These are phyloP conservation scores for Penicillium sp. DNA, from an alignment of 2,329 filamentous ascomycete species.

Conservation along the genomic window DNA sequence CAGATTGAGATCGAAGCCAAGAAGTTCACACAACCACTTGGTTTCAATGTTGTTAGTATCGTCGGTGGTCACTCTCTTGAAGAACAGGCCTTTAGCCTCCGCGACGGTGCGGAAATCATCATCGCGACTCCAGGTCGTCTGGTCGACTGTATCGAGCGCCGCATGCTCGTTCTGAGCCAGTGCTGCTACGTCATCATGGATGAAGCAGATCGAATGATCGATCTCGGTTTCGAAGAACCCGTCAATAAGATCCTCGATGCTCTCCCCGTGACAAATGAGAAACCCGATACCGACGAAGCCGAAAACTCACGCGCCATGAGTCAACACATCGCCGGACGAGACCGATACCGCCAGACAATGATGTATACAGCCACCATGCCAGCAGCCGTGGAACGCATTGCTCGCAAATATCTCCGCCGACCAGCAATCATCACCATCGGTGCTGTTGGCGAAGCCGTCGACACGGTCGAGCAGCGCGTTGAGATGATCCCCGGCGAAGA, in stretches of 20 bases:
- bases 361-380: conserved; percentile 99
- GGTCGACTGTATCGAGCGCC: conserved; percentile 93
- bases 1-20: conserved; percentile 94
- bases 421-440: conserved; percentile 95
- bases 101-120: conserved; percentile 94
- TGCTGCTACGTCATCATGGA: conserved; percentile 99
- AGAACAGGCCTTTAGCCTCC: conserved; percentile 86
- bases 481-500: conserved; percentile 91
- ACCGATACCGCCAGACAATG: conserved; percentile 95
- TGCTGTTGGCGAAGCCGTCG: conserved; percentile 91
- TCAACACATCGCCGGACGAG: conserved; percentile 71
- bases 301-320: conserved; percentile 88
- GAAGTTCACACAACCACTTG: conserved; percentile 88
- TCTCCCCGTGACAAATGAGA: conserved; percentile 88
- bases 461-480: conserved; percentile 96
- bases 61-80: conserved; percentile 97
- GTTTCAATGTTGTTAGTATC: conserved; percentile 93
- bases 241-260: conserved; percentile 98
- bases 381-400: conserved; percentile 86
- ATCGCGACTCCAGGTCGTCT: conserved; percentile 98
- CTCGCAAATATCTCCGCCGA: conserved; percentile 92
- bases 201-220: conserved; percentile 98
- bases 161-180: conserved; percentile 88
- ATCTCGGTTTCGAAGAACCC: conserved; percentile 95
- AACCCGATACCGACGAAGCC: conserved; percentile 89